phyloP scores from a whole-genome alignment of 768 basidiomycete genomes.

The Kwoniella sp. region DNA sequence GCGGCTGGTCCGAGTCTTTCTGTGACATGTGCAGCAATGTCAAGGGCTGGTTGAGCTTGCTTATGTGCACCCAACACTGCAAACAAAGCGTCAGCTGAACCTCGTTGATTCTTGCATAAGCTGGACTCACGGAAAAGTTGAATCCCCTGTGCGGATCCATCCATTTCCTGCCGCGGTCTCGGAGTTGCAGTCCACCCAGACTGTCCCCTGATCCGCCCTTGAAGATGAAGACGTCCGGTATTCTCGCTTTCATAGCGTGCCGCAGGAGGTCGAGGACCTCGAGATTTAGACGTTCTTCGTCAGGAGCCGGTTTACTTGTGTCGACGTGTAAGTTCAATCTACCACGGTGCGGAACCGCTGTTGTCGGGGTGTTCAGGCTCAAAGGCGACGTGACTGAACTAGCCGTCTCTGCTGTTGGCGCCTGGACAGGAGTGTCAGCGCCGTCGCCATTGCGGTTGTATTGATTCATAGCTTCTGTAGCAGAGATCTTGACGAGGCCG shows the following conservation, averaged over 20 bases:
- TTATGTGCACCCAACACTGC: slow-evolving; percentile 46
- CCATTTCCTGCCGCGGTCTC: slow-evolving; percentile 39
- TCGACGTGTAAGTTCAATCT: slow-evolving; percentile 10
- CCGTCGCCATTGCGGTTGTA: too few relatives aligned
- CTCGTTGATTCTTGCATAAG: neutral
- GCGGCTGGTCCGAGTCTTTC: slow-evolving; percentile 21
- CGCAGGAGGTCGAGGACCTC: slow-evolving; percentile 45
- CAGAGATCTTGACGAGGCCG: slow-evolving; percentile 20
- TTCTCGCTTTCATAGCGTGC: slow-evolving; percentile 39
- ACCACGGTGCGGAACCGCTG: too few relatives aligned
- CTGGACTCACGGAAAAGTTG: slow-evolving; percentile 41
- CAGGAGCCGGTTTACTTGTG: neutral
- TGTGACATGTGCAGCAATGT: slow-evolving; percentile 41
- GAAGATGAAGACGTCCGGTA: slow-evolving; percentile 44
- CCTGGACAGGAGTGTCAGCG: too few relatives aligned
- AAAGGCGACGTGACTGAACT: too few relatives aligned
- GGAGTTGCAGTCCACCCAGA: slow-evolving; percentile 31
- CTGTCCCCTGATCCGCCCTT: slow-evolving; percentile 13
- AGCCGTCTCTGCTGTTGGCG: too few relatives aligned
- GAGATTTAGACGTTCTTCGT: slow-evolving; percentile 24
- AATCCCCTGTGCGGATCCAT: slow-evolving; percentile 37
- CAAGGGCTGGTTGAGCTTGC: slow-evolving; percentile 42
- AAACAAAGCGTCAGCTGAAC: neutral
- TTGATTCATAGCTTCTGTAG: slow-evolving; percentile 4
- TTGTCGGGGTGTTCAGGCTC: too few relatives aligned